These are phyloP conservation scores for Striga hermonthica DNA, from an alignment of 305 asterid species.

Conservation along the genomic window DNA sequence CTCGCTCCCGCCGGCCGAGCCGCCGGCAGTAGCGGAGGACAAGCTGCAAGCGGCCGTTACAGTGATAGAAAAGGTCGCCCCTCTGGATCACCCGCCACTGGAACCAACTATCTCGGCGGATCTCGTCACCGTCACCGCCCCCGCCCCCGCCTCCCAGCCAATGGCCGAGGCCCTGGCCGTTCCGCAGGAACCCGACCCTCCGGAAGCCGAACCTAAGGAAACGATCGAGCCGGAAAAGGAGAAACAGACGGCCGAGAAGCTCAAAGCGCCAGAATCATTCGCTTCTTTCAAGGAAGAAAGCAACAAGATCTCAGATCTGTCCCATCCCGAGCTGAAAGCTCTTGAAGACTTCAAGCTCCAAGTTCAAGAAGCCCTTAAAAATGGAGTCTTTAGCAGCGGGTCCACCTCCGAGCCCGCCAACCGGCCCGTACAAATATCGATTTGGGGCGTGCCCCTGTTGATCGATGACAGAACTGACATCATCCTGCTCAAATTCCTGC, in stretches of 20 bases:
- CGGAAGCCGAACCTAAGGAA: constrained; percentile 22
- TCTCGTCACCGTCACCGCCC: constrained; percentile 34
- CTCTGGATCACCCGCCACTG: constrained; percentile 36
- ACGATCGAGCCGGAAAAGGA: constrained; percentile 34
- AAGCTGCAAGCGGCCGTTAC: constrained; percentile 41
- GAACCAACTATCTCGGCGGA: constrained; percentile 28
- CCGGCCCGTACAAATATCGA: constrained; percentile 45
- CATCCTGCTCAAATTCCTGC: constrained; percentile 65
- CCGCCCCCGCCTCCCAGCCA: constrained; percentile 35
- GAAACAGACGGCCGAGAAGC: constrained; percentile 28
- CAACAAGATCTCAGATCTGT: constrained; percentile 67
- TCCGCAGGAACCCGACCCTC: constrained; percentile 40
- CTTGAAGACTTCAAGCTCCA: constrained; percentile 52
- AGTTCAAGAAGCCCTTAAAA: constrained; percentile 46
- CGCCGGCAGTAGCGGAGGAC: constrained; percentile 31
- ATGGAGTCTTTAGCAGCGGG: constrained; percentile 28
- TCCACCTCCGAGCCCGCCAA: constrained; percentile 27
- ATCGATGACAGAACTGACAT: constrained; percentile 73
- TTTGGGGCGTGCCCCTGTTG: constrained; percentile 82
- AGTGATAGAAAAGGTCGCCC: constrained; percentile 46
- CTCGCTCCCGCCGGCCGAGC: constrained; percentile 20
- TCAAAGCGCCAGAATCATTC: constrained; percentile 47
- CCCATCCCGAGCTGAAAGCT: constrained; percentile 47
- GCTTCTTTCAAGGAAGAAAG: constrained; percentile 83
- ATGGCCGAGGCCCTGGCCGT: constrained; percentile 43